Evolutionary conservation across 2,329 filamentous ascomycete species (phyloP), one percentile per base, ranked within the genome.

Genomic region (Fusarium brachygibbosum): DNA sequence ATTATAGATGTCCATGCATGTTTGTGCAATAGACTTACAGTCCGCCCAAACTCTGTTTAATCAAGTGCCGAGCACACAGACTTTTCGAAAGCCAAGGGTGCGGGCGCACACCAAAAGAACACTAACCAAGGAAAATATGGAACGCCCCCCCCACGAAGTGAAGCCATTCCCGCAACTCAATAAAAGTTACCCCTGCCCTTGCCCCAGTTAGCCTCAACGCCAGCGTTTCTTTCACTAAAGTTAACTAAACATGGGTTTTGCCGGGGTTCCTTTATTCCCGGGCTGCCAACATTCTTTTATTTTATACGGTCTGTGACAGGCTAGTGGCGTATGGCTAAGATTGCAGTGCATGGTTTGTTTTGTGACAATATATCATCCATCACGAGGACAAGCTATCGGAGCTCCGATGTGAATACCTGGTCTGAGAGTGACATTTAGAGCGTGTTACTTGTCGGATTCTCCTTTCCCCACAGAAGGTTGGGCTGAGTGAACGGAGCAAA

Each of bases 131-230:
- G n/a, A n/a, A n/a, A n/a, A n/a, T n/a, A n/a, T n/a, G n/a, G n/a
- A n/a, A n/a, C n/a, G n/a, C 31, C 46, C 42, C 28, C 19, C 54
- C 32, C 10, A 35, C 46, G 17, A 63, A 37, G 38, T 51, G 48
- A 51, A 66, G 60, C 63, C 60, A 48, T 66, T 65, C 63, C 63
- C 63, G 63, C 16, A 32, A 40, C 28, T 60, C 35, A 38, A 55
- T 40, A 55, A 34, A 17, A 23, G 23, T 31, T 28, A 28, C 35
- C 11, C 25, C 6, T 32, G 7, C 7, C 35, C 51, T 16, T 54
- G 31, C 21, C n/a, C 35, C n/a, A 31, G 34, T 23, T 63, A 60
- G 48, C 31, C 37, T 48, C 35, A 19, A 32, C 28, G 4, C 55
- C 23, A 32, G 41, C 55, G 35, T 32, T 32, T 16, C 35, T 28